Percentiles rank a stretch among this genome's conserved stretches.
phyloP scores from a whole-genome alignment of 1,284 basidiomycete genomes.

The Ganoderma multipileum region DNA sequence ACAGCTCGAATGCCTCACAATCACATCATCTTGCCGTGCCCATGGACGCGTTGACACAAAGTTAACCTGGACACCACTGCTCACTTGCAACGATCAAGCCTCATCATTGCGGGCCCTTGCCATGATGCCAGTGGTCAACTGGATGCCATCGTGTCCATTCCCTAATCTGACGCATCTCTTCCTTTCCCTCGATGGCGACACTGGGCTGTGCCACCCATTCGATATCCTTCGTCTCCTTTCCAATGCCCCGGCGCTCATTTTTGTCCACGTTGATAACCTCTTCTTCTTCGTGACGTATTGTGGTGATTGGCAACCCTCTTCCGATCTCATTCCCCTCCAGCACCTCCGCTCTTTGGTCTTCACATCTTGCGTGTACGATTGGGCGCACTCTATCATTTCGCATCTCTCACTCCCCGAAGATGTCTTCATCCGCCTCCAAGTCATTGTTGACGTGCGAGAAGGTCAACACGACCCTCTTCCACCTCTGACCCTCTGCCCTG shows the following conservation, averaged over 20 bases:
- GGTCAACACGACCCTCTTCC: not conserved
- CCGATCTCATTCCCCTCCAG: not conserved
- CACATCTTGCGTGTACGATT: not conserved
- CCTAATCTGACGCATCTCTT: not conserved
- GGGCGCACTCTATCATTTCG: not conserved
- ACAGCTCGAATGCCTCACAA: not conserved
- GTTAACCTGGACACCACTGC: not conserved
- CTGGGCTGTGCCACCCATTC: not conserved
- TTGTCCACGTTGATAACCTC: not conserved
- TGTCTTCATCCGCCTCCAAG: not conserved
- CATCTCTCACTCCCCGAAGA: not conserved
- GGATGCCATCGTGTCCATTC: not conserved
- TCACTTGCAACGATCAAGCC: not conserved
- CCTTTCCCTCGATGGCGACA: not conserved
- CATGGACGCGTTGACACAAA: not conserved
- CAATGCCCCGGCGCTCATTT: not conserved
- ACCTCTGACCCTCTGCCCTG: not conserved
- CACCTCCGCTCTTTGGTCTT: not conserved
- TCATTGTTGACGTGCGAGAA: not conserved
- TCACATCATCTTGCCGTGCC: not conserved
- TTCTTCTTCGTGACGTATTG: not conserved
- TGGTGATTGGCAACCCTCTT: not conserved
- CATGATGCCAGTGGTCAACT: not conserved
- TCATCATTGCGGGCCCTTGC: not conserved
- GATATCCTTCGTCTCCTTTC: not conserved